These are phyloP conservation scores for Corinectria fuckeliana DNA, from an alignment of 2,329 filamentous ascomycete species.

Conservation along the genomic window DNA sequence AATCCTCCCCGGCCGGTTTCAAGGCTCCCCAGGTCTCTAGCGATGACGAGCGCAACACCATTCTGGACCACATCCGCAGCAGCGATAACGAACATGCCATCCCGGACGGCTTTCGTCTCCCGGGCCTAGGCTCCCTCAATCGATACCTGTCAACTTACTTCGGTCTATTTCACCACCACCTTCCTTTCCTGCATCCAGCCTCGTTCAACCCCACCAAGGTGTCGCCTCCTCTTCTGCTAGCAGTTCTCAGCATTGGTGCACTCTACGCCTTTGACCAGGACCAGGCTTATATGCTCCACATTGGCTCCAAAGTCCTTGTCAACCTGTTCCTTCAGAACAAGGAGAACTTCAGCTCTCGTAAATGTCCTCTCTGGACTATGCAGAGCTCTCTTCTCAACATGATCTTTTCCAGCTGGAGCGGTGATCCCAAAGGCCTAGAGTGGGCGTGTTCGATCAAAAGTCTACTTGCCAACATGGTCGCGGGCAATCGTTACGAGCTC, in stretches of 20 bases:
- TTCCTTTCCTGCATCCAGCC: conserved; percentile 92
- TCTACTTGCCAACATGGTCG: conserved; percentile 97
- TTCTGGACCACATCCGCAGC: conserved; percentile 84
- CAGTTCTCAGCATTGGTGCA: conserved; percentile 92
- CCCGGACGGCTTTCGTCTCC: conserved; percentile 88
- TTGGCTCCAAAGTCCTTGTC: conserved; percentile 95
- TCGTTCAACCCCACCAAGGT: conserved; percentile 84
- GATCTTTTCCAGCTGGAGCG: conserved; percentile 99
- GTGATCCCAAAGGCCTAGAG: conserved; percentile 94
- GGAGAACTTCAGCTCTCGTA: conserved; percentile 97
- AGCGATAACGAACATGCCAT: conserved; percentile 83
- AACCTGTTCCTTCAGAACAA: conserved; percentile 98
- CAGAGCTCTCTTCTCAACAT: conserved; percentile 96
- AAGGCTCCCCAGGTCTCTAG: conserved; percentile 80
- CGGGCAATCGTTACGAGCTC: conserved; percentile 93
- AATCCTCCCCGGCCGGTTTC: conserved; percentile 68
- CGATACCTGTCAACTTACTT: conserved; percentile 96
- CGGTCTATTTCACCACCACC: conserved; percentile 93
- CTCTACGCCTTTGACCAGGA: conserved; percentile 97
- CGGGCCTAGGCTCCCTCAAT: conserved; percentile 81
- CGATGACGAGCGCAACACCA: conserved; percentile 84
- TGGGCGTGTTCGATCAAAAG: conserved; percentile 99
- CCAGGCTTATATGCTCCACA: conserved; percentile 95
- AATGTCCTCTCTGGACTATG: conserved; percentile 98
- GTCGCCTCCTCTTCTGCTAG: conserved; percentile 83